These are phyloP conservation scores for Endocarpon pusillum DNA, from an alignment of 495 filamentous ascomycete genomes.

Conservation along the genomic window DNA sequence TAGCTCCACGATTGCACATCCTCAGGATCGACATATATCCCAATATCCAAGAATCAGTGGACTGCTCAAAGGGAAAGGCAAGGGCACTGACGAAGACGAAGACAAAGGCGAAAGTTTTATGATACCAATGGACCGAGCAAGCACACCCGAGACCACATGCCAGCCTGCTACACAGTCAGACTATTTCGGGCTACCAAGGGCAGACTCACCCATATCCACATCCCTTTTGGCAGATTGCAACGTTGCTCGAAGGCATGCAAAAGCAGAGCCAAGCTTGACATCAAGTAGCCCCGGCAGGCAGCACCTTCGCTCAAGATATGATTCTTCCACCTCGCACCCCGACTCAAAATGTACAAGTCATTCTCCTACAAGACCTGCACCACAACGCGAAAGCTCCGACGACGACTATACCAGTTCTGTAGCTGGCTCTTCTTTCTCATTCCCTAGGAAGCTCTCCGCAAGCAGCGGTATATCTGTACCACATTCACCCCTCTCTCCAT, in stretches of 20 bases:
- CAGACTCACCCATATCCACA: slow-evolving; percentile 36
- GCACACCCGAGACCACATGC: slow-evolving; percentile 2
- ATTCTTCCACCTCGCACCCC: not conserved
- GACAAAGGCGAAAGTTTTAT: slow-evolving; percentile 10
- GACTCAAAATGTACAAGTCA: slow-evolving; percentile 2
- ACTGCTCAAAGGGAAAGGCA: slow-evolving; percentile 31
- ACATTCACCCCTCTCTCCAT: slow-evolving; percentile 48
- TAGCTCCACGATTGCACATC: slow-evolving; percentile 41
- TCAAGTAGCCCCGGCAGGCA: not conserved
- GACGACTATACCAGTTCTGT: slow-evolving; percentile 40
- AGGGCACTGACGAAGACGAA: slow-evolving; percentile 16
- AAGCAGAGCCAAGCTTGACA: slow-evolving; percentile 3
- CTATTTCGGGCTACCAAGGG: slow-evolving; percentile 27
- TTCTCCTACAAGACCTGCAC: slow-evolving; percentile 1
- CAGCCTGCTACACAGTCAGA: slow-evolving; percentile 10
- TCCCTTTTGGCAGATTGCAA: no score
- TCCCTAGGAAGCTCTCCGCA: slow-evolving; percentile 43
- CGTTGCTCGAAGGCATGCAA: slow-evolving; percentile 10
- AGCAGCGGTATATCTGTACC: slow-evolving; percentile 44
- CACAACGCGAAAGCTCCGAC: slow-evolving; percentile 44
- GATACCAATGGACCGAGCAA: not conserved
- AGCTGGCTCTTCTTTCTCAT: slow-evolving; percentile 33
- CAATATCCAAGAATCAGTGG: slow-evolving; percentile 58
- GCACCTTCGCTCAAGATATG: no score
- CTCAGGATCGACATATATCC: slow-evolving; percentile 46